Conservation (phyloP, 1,139 yeast species). For the Candida tropicalis region DNA sequence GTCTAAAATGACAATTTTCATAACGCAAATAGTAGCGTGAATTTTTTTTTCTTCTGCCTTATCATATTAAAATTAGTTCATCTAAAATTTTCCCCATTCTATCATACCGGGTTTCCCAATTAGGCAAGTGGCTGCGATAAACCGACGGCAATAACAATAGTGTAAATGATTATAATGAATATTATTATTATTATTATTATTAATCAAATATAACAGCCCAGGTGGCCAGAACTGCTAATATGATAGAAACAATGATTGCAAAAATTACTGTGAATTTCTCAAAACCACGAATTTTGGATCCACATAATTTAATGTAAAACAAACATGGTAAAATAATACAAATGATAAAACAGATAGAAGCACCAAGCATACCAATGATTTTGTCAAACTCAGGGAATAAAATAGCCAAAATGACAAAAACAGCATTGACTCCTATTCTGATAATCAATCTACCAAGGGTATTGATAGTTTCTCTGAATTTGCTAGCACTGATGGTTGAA, state of each 20-base stretch:
- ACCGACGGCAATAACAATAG: neutral
- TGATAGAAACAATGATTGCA: slow-evolving; percentile 27
- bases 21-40: no score
- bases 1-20: no score
- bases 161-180: no score
- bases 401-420: slow-evolving; percentile 53
- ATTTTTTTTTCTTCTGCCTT: no score
- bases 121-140: slow-evolving; percentile 6
- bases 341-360: slow-evolving; percentile 57
- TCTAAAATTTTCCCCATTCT: no score
- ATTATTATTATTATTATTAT: neutral
- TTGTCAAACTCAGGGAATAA: slow-evolving; percentile 62
- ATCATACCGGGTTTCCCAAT: no score
- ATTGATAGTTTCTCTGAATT: slow-evolving; percentile 17
- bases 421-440: slow-evolving; percentile 50
- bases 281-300: slow-evolving; percentile 20
- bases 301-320: slow-evolving; percentile 50
- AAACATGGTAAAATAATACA: slow-evolving; percentile 59
- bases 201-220: slow-evolving; percentile 39
- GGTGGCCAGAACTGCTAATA: slow-evolving; percentile 41
- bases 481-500: slow-evolving; percentile 16
- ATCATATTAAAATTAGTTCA: no score
- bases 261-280: slow-evolving; percentile 27
- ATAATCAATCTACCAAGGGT: slow-evolving; percentile 23
- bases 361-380: slow-evolving; percentile 58